These are phyloP conservation scores for Colletotrichum ledebouriae DNA, from an alignment of 2,329 filamentous ascomycete species.

Conservation along the genomic window DNA sequence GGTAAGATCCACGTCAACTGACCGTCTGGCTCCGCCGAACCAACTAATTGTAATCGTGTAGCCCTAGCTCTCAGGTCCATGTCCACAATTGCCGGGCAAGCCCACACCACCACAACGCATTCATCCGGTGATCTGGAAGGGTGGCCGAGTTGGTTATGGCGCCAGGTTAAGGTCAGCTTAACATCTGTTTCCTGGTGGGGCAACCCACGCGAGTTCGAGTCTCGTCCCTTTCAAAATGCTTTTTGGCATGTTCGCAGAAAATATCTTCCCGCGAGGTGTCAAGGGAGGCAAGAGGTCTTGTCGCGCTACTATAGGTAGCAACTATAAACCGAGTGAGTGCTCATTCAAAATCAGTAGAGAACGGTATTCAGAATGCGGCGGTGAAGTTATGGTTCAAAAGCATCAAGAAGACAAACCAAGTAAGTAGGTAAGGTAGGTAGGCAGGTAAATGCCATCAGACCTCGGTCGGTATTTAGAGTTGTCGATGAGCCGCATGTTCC, in stretches of 20 bases:
- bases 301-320: too few relatives aligned
- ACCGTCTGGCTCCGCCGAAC: neutral
- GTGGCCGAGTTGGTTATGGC: slow-evolving; percentile 28
- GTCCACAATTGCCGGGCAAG: rapidly evolving
- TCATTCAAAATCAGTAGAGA: too few relatives aligned
- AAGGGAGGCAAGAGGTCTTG: neutral
- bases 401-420: too few relatives aligned
- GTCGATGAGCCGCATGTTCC: slow-evolving; percentile 17
- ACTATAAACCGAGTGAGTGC: too few relatives aligned
- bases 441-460: neutral
- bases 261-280: neutral
- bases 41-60: too few relatives aligned
- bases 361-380: too few relatives aligned
- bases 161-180: slow-evolving; percentile 28
- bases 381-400: too few relatives aligned
- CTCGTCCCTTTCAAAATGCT: slow-evolving; percentile 14
- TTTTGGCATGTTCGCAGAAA: neutral
- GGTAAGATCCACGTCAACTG: neutral
- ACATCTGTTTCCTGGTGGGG: slow-evolving; percentile 25
- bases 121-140: slow-evolving; percentile 1
- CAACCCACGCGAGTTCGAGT: slow-evolving; percentile 27
- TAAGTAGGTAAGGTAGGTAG: too few relatives aligned
- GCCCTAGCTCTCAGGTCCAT: slow-evolving; percentile 7
- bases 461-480: slow-evolving; percentile 27
- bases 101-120: neutral